Evolutionary conservation across 257 asterid species (phyloP).

Genomic region (Forsythia suspensa): DNA sequence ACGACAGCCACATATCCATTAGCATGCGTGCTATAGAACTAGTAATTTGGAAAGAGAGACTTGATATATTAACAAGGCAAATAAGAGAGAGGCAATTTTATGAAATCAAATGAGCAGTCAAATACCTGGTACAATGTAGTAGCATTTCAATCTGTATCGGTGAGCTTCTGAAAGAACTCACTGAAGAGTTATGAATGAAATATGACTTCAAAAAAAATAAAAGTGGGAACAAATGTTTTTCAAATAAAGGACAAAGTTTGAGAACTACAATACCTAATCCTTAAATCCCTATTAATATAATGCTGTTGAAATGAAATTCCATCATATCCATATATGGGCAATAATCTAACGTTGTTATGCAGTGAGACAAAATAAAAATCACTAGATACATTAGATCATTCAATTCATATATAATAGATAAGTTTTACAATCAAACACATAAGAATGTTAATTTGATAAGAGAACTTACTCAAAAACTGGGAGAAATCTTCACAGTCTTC

Average conservation of each 20-base stretch:
- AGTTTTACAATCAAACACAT: too few species aligned
- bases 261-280: constrained; percentile 42
- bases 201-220: neutral
- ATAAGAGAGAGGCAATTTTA: neutral
- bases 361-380: too few species aligned
- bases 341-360: too few species aligned
- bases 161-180: constrained; percentile 63
- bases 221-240: too few species aligned
- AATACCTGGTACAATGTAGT: constrained; percentile 65
- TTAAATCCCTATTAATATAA: constrained; percentile 46
- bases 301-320: constrained; percentile 61
- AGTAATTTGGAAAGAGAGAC: neutral
- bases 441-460: too few species aligned
- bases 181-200: constrained; percentile 32
- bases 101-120: neutral
- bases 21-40: too few species aligned
- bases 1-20: too few species aligned
- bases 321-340: constrained; percentile 61
- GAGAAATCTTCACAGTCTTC: too few species aligned
- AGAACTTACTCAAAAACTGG: too few species aligned
- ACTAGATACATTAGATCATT: too few species aligned
- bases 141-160: constrained; percentile 74
- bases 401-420: too few species aligned
- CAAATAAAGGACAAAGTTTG: neutral
- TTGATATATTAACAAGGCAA: neutral